Base-by-base conservation (phyloP, 2,329 filamentous ascomycete species). In the Dothidotthia symphoricarpi region DNA sequence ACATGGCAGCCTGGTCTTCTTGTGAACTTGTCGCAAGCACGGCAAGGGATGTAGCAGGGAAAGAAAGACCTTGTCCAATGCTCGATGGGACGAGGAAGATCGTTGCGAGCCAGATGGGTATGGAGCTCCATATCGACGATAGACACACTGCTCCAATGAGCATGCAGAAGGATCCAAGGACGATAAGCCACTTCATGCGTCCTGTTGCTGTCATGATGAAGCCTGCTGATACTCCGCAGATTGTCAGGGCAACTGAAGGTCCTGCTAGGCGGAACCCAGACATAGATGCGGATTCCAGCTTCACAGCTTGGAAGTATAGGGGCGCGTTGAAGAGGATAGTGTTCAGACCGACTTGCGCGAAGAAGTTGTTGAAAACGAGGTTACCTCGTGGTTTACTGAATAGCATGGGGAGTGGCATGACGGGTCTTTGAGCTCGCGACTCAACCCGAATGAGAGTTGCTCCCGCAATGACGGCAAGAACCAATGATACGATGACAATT, bases 241-340 rank as follows among this genome's bases (percentile, higher is more conserved):
- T 47, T 2, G 65, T 70, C 17, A 68, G 57, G 3, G 64, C 76
- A 16, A 81, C 51, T 1, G 81, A 80, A 4, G 83, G 81, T 6
- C 82, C 70, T 14, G 86, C 75, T 36, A 90, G 81, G 28, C 82
- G 78, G 17, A 88, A 76, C n/a, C 86, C 86, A 0, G 85, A 87
- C 16, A 75, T 71, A 0, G 85, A 88, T 12, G 86, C 82, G 5
- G 75, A 77, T 41, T 83, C 81, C 14, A 69, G 61, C 31, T 68
- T 66, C 22, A 69, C 67, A 17, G 68, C 68, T 49, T 70, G 68
- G 42, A 70, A 89, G 69, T 83, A 90, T 6, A 90, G 71, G 1
- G 86, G 86, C 5, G 80, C 80, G 54, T 83, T 83, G 67, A 87
- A 86, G 12, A 86, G 69, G 47, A 85, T 78, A 3, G 73, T 74